A percentile compares a stretch with the other conserved stretches of the same genome.
Evolutionary conservation across 768 basidiomycete species (phyloP).

Genomic region (Calvatia gigantea): DNA sequence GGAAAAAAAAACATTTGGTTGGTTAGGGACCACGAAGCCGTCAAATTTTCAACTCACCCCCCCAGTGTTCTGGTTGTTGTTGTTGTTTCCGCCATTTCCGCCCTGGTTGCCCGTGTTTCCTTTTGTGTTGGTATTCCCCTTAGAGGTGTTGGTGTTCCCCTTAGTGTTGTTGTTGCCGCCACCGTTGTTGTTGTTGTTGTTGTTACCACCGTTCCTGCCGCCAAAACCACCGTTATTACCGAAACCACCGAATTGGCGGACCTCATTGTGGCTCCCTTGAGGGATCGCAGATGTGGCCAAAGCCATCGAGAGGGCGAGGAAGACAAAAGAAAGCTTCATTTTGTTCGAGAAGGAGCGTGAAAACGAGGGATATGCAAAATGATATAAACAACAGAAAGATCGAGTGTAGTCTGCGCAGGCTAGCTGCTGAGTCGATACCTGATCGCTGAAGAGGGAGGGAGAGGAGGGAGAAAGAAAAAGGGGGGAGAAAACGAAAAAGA

Average conservation of each 20-base stretch:
- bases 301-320: constrained; percentile 26
- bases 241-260: constrained; percentile 1
- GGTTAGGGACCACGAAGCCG: background rate
- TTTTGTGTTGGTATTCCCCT: background rate
- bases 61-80: constrained; percentile 11
- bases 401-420: constrained; percentile 18
- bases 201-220: constrained; percentile 14
- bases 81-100: constrained; percentile 1
- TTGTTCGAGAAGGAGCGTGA: constrained; percentile 16
- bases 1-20: background rate
- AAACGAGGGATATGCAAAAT: constrained; percentile 20
- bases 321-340: constrained; percentile 29
- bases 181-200: constrained; percentile 5
- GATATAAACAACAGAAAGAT: constrained; percentile 16
- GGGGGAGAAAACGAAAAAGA: constrained; percentile 8
- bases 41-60: constrained; percentile 4
- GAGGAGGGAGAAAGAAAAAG: constrained; percentile 16
- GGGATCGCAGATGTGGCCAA: constrained; percentile 24
- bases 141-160: constrained; percentile 9
- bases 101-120: constrained; percentile 3
- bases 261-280: background rate
- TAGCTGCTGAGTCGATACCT: constrained; percentile 29
- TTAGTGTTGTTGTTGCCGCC: constrained; percentile 12
- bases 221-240: constrained; percentile 7
- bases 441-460: constrained; percentile 22